Percentiles rank a stretch among this genome's conserved stretches.
Evolutionary conservation across 495 filamentous ascomycete species (phyloP).

Genomic region (Chaetomium fimeti): DNA sequence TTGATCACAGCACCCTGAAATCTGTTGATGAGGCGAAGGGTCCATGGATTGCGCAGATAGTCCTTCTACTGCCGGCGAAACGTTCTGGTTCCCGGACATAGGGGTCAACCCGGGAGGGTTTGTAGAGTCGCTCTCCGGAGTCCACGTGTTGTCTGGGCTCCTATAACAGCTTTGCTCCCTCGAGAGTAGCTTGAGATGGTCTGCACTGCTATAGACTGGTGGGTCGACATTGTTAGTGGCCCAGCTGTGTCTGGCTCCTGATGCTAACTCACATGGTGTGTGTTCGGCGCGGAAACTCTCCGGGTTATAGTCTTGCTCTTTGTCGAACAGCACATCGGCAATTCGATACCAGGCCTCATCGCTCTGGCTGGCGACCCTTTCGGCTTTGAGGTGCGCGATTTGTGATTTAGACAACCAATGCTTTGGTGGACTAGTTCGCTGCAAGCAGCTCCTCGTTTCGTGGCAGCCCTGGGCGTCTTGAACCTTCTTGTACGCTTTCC

Average conservation of each 20-base stretch:
- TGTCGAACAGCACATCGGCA: background rate
- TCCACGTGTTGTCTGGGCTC: slow-evolving; percentile 3
- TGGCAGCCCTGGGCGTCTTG: background rate
- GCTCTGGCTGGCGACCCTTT: background rate
- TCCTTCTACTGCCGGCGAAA: background rate
- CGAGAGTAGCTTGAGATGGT: background rate
- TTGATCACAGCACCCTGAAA: background rate
- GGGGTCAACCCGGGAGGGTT: background rate
- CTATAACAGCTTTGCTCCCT: background rate
- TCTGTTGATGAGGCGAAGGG: background rate
- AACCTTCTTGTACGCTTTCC: slow-evolving; percentile 6
- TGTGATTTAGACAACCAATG: background rate
- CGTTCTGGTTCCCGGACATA: background rate
- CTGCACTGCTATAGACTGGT: background rate
- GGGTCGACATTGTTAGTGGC: background rate
- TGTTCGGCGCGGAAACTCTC: background rate
- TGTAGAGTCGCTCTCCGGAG: background rate
- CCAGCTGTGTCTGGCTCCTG: background rate
- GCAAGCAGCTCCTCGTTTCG: background rate
- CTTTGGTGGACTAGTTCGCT: background rate
- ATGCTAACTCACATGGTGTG: background rate
- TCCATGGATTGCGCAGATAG: background rate
- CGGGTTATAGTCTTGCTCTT: background rate
- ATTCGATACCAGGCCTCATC: slow-evolving; percentile 6
- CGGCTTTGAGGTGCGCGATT: background rate